Evolutionary conservation across 2,329 filamentous ascomycete species (phyloP).

Genomic region (Plectosphaerella cucumerina): DNA sequence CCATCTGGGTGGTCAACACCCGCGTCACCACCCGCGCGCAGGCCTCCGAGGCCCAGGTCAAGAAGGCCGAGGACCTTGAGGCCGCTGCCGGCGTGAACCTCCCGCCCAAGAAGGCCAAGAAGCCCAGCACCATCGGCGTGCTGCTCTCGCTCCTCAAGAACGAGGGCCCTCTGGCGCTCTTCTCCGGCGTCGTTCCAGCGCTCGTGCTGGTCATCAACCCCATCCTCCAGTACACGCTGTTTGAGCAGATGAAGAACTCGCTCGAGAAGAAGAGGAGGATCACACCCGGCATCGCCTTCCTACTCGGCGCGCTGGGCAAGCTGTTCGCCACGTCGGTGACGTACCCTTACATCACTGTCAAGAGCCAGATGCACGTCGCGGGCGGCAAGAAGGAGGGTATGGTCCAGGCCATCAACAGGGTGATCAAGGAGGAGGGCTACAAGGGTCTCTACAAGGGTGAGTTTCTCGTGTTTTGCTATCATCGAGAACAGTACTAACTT

Average conservation of each 20-base stretch:
- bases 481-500: constrained; percentile 12
- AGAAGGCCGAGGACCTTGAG: constrained; percentile 30
- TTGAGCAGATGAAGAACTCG: constrained; percentile 94
- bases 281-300: constrained; percentile 82
- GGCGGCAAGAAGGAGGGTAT: constrained; percentile 77
- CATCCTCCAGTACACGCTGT: constrained; percentile 97
- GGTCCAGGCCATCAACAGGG: constrained; percentile 69
- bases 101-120: constrained; percentile 34
- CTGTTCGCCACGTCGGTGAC: constrained; percentile 89
- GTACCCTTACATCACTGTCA: constrained; percentile 98
- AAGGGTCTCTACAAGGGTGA: constrained; percentile 81
- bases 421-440: constrained; percentile 88
- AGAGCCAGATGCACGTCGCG: constrained; percentile 95
- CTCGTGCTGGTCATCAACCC: constrained; percentile 96
- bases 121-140: constrained; percentile 74
- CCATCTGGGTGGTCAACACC: constrained; percentile 99
- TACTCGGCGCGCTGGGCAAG: constrained; percentile 90
- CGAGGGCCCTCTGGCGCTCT: constrained; percentile 81
- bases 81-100: constrained; percentile 30
- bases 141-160: constrained; percentile 75
- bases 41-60: constrained; percentile 52
- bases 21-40: constrained; percentile 89
- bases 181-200: constrained; percentile 88
- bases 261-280: constrained; percentile 72
- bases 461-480: not conserved